Percentiles rank a stretch among this genome's conserved stretches.
These are phyloP conservation scores for Eimeria maxima DNA, from an alignment of 169 alveolate genomes.

Conservation along the genomic window DNA sequence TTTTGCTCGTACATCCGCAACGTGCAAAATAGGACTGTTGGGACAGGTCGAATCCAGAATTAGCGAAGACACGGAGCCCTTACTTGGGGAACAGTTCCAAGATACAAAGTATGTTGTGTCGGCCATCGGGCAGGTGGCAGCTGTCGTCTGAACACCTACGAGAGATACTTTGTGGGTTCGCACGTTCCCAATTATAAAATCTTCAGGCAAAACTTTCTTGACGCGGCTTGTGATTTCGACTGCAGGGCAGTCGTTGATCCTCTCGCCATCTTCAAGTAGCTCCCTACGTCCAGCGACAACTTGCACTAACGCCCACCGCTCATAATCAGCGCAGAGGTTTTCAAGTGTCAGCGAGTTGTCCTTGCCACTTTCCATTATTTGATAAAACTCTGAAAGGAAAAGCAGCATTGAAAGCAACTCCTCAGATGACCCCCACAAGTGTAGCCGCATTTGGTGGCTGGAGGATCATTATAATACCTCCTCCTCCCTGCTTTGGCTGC, in stretches of 20 bases:
- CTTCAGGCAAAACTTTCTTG: neutral
- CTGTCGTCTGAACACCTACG: neutral
- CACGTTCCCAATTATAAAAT: neutral
- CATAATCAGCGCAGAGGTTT: neutral
- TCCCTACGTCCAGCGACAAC: neutral
- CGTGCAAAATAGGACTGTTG: neutral
- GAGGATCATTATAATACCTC: neutral
- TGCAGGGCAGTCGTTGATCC: neutral
- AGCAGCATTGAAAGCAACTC: neutral
- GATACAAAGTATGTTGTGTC: neutral
- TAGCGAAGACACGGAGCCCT: neutral
- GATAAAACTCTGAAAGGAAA: conserved; percentile 16
- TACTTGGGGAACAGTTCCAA: conserved; percentile 53
- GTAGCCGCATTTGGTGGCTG: neutral
- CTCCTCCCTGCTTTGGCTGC: neutral
- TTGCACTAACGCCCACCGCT: conserved; percentile 11
- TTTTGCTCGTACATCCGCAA: too few species aligned
- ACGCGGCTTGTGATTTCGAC: neutral
- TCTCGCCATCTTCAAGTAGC: conserved; percentile 3
- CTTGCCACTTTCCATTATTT: neutral
- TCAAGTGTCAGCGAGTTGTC: neutral
- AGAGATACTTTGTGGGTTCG: neutral
- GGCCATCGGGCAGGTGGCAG: conserved; percentile 15
- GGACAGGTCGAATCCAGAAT: neutral
- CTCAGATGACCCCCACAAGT: neutral